These are phyloP conservation scores for Fusarium buxicola DNA, from an alignment of 2,329 filamentous ascomycete genomes.

Conservation along the genomic window DNA sequence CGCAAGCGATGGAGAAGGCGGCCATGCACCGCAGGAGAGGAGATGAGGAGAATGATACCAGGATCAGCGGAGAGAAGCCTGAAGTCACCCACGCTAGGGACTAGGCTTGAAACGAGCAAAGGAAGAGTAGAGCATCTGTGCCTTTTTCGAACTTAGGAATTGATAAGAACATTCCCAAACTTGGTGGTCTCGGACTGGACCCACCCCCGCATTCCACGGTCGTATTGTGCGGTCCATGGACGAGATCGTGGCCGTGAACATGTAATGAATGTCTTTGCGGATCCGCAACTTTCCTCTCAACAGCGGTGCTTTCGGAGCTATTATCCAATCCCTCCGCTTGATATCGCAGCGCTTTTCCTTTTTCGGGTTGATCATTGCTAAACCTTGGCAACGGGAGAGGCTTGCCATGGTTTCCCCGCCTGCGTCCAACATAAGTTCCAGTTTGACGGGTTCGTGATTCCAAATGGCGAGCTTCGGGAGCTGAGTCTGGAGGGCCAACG, in stretches of 20 bases:
- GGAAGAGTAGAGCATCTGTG: too few species aligned
- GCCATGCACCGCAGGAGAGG: slow-evolving; percentile 9
- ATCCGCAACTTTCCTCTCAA: slow-evolving; percentile 1
- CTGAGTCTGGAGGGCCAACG: too few species aligned
- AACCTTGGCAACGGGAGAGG: neutral
- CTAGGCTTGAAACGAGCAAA: neutral
- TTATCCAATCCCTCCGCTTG: slow-evolving; percentile 8
- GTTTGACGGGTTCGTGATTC: slow-evolving; percentile 1
- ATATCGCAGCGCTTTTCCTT: slow-evolving; percentile 2
- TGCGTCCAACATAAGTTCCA: too few species aligned
- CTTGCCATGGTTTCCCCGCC: neutral
- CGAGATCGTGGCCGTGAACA: neutral
- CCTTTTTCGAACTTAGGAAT: too few species aligned
- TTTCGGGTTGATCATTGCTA: neutral
- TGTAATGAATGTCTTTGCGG: too few species aligned
- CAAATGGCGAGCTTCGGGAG: too few species aligned
- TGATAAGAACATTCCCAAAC: neutral
- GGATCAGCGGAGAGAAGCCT: slow-evolving; percentile 21
- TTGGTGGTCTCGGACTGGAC: neutral
- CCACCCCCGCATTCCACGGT: neutral
- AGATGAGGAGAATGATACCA: slow-evolving; percentile 35
- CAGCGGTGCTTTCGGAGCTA: neutral
- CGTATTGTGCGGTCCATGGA: too few species aligned
- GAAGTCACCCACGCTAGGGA: slow-evolving; percentile 24
- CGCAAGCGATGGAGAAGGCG: slow-evolving; percentile 47